These are phyloP conservation scores for Exsudoporus frostii DNA, from an alignment of 768 basidiomycete genomes.

Conservation along the genomic window DNA sequence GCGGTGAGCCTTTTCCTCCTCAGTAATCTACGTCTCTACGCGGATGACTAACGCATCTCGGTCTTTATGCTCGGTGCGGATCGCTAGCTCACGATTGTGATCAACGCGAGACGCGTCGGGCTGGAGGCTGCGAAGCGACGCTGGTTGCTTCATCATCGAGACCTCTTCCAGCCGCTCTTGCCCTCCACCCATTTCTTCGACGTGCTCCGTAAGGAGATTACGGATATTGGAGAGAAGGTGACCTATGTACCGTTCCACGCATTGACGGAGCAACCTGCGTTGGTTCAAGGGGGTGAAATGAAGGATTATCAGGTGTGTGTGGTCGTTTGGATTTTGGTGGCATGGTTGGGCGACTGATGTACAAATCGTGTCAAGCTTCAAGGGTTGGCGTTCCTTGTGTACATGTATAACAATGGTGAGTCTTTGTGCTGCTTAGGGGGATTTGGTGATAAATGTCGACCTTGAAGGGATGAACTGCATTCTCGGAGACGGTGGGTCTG, in stretches of 20 bases:
- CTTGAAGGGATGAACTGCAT: slow-evolving; percentile 61
- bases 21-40: neutral
- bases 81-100: slow-evolving; percentile 39
- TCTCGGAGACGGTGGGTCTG: slow-evolving; percentile 59
- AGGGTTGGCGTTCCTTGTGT: slow-evolving; percentile 62
- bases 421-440: neutral
- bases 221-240: slow-evolving; percentile 26
- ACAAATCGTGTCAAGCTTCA: slow-evolving; percentile 37
- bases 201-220: slow-evolving; percentile 30
- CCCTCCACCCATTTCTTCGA: slow-evolving; percentile 41
- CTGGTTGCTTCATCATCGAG: slow-evolving; percentile 45
- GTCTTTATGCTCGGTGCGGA: neutral
- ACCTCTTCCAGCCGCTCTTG: slow-evolving; percentile 47
- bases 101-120: slow-evolving; percentile 35
- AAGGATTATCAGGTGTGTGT: slow-evolving; percentile 65
- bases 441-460: neutral
- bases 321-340: neutral
- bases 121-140: slow-evolving; percentile 42
- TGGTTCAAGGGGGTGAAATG: slow-evolving; percentile 56
- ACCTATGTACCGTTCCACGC: slow-evolving; percentile 37
- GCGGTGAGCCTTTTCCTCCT: slow-evolving; percentile 29
- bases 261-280: slow-evolving; percentile 45
- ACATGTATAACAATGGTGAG: slow-evolving; percentile 66
- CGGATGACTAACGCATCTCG: neutral
- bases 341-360: neutral